Base-by-base conservation (phyloP, 139 green algal species). In the Tetradesmus lagerheimii region DNA sequence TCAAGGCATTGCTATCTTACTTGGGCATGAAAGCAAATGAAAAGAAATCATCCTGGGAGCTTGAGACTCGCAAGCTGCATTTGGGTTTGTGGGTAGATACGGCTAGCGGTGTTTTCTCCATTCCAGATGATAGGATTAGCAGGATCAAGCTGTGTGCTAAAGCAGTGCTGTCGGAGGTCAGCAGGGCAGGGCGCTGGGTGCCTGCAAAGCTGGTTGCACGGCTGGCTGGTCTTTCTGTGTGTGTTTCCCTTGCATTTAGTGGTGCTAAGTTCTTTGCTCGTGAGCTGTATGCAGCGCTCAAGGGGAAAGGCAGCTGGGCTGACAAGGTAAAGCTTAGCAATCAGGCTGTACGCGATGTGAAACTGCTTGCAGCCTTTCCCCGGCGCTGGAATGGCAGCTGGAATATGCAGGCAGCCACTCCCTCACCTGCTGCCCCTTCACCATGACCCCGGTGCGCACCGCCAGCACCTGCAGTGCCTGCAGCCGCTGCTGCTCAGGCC, bases 281-380 rank as follows among this genome's bases (percentile, higher is more conserved):
- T n/a, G n/a, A n/a, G n/a, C n/a, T n/a, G n/a, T n/a, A n/a, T n/a
- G n/a, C n/a, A n/a, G n/a, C n/a, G n/a, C n/a, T n/a, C n/a, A n/a
- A n/a, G n/a, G n/a, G n/a, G n/a, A n/a, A n/a, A 20, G 45, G 6
- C 29, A 74, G 41, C 23, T 86, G 80, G 80, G 80, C 45, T 41
- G 43, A 41, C 43, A 86, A 86, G 80, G 80, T 86, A 29, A 86
- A 47, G 43, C 80, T 86, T 20, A 75, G 45, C 31, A 86, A 86
- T 20, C 80, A 86, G 43, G 80, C 80, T 39, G 80, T 86, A 14
- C 37, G 37, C 23, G 47, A 74, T 86, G 80, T 86, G 18, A 86
- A 86, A 41, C 12, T 75, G 27, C 23, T 86, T 2, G 47, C 45
- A 43, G 47, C 45, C 29, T 75, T 86, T 8, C 80, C 45, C 9